phyloP scores from a whole-genome alignment of 2,329 filamentous ascomycete species.

The Tolypocladium inflatum region DNA sequence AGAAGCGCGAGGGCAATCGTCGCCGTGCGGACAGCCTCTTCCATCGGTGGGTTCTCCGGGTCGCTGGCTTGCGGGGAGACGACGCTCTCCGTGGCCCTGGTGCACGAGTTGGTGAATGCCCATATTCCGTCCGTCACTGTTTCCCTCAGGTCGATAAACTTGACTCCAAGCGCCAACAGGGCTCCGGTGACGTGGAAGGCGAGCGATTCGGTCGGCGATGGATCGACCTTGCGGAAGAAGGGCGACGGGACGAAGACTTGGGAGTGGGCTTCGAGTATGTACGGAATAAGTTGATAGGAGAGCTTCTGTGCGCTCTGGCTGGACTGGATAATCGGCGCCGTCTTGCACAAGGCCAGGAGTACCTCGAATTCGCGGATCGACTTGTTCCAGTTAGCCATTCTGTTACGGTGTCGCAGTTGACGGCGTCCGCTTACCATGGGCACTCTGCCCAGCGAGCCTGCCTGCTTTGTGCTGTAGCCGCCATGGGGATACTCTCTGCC shows the following conservation, averaged over 20 bases:
- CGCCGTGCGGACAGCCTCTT: slow-evolving; percentile 59
- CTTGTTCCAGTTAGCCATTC: slow-evolving; percentile 33
- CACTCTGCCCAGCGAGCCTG: slow-evolving; percentile 37
- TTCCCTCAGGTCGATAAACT: slow-evolving; percentile 59
- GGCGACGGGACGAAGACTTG: slow-evolving; percentile 74
- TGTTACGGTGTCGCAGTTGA: not conserved
- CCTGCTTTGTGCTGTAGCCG: slow-evolving; percentile 24
- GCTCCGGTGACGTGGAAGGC: slow-evolving; percentile 71
- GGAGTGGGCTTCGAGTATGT: slow-evolving; percentile 74
- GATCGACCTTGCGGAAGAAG: slow-evolving; percentile 72
- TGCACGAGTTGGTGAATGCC: slow-evolving; percentile 64
- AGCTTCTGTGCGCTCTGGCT: slow-evolving; percentile 68
- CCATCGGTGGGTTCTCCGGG: slow-evolving; percentile 48
- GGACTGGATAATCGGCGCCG: slow-evolving; percentile 65
- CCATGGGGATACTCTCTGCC: slow-evolving; percentile 39
- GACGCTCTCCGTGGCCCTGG: slow-evolving; percentile 47
- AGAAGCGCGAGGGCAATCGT: slow-evolving; percentile 78
- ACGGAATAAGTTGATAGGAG: slow-evolving; percentile 68
- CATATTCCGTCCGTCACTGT: slow-evolving; percentile 57
- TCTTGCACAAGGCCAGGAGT: slow-evolving; percentile 82
- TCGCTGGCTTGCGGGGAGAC: slow-evolving; percentile 44
- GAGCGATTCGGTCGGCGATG: slow-evolving; percentile 80
- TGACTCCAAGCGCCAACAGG: slow-evolving; percentile 69
- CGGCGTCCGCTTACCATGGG: slow-evolving; percentile 44
- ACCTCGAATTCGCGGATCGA: slow-evolving; percentile 87